Conservation (phyloP, 306 rosid species). For the Cucumis melo region DNA sequence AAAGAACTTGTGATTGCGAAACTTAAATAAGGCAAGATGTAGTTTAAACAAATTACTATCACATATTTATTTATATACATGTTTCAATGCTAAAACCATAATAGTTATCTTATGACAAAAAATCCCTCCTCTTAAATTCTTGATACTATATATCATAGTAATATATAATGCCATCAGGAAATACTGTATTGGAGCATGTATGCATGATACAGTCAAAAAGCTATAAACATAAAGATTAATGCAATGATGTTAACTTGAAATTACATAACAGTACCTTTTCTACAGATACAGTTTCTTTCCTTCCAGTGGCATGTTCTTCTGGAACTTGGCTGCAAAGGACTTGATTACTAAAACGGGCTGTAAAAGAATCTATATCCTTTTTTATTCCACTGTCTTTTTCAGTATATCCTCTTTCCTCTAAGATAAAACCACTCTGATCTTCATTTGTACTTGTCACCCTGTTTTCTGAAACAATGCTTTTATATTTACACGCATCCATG, state of each 20-base stretch:
- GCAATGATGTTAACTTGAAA: background rate
- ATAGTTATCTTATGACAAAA: background rate
- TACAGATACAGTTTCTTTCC: conserved; percentile 10
- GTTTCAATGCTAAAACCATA: background rate
- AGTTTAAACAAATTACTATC: background rate
- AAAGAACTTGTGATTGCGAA: background rate
- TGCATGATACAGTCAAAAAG: background rate
- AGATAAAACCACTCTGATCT: conserved; percentile 8
- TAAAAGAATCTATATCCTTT: conserved; percentile 1
- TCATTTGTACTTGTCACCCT: conserved; percentile 1
- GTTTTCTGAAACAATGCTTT: conserved; percentile 12
- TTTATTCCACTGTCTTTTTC: background rate
- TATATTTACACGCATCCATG: conserved; percentile 9
- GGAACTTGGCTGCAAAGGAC: conserved; percentile 8
- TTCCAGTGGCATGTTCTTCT: conserved; percentile 15
- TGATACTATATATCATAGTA: background rate
- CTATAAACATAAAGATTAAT: background rate
- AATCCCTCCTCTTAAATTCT: background rate
- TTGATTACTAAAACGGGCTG: conserved; percentile 16
- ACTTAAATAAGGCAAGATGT: background rate
- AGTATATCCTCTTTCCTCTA: conserved; percentile 5
- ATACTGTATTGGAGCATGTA: background rate
- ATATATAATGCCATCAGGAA: background rate
- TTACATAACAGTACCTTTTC: conserved; percentile 25
- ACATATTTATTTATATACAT: background rate